Evolutionary conservation across 192 early-diverging fungal species (phyloP).

Genomic region (Coemansia sp.): DNA sequence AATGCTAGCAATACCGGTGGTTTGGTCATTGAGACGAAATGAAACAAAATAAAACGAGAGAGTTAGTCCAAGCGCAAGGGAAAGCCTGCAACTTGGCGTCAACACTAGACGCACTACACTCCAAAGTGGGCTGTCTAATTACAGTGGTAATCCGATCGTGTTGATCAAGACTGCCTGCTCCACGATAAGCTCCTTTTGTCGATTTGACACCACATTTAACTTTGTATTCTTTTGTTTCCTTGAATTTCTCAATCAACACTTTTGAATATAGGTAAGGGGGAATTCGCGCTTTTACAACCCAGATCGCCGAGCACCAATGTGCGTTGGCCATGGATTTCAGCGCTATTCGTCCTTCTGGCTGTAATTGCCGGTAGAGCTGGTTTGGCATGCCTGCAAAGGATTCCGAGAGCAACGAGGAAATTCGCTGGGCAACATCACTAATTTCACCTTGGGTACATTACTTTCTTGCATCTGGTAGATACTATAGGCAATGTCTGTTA

Average conservation of each 20-base stretch:
- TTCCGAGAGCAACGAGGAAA: not conserved
- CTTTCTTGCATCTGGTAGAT: not conserved
- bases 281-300: not conserved
- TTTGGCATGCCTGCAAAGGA: not conserved
- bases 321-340: not conserved
- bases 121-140: not conserved
- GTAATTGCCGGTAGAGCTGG: not conserved
- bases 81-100: not conserved
- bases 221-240: not conserved
- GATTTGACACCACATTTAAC: not conserved
- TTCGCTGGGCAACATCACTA: not conserved
- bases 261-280: constrained; percentile 1
- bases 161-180: not conserved
- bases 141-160: not conserved
- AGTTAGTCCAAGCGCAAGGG: not conserved
- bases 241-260: constrained; percentile 2
- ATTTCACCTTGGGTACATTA: not conserved
- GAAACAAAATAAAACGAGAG: not conserved
- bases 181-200: not conserved
- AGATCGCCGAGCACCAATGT: not conserved
- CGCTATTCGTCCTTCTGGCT: not conserved
- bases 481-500: constrained; percentile 36
- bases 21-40: constrained; percentile 5
- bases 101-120: not conserved
- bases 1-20: not conserved